phyloP scores from a whole-genome alignment of 2,329 filamentous ascomycete genomes.

The Calonectria pseudoturangicola region DNA sequence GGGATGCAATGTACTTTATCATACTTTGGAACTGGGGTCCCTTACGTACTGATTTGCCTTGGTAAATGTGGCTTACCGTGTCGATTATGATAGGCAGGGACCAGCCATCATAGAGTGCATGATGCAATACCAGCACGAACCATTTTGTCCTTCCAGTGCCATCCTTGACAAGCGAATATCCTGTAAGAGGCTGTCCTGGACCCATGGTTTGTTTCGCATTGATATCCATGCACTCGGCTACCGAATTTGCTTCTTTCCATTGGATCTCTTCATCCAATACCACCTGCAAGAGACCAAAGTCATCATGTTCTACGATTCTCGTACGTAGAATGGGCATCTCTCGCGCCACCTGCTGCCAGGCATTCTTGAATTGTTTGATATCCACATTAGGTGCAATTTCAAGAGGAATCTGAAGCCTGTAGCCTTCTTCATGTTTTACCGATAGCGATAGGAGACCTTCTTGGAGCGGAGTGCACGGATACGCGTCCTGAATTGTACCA shows the following conservation, averaged over 20 bases:
- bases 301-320: constrained; percentile 16
- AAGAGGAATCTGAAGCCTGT: constrained; percentile 58
- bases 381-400: constrained; percentile 33
- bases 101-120: constrained; percentile 58
- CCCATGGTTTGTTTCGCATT: constrained; percentile 32
- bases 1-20: constrained; percentile 27
- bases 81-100: constrained; percentile 46
- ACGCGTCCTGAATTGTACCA: constrained; percentile 56
- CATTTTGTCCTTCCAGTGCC: background rate
- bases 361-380: constrained; percentile 19
- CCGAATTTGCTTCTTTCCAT: constrained; percentile 6
- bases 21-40: constrained; percentile 17
- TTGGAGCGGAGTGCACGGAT: constrained; percentile 64
- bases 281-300: constrained; percentile 36
- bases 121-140: constrained; percentile 54
- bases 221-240: constrained; percentile 23
- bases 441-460: constrained; percentile 63
- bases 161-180: constrained; percentile 26
- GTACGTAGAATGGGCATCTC: constrained; percentile 38
- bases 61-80: constrained; percentile 36
- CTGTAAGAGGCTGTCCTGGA: constrained; percentile 29
- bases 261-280: constrained; percentile 24
- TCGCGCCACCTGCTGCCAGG: constrained; percentile 39
- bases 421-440: constrained; percentile 58
- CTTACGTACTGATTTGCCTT: background rate